These are phyloP conservation scores for Kitagawia praeruptora DNA, from an alignment of 129 eudicot genomes.

Conservation along the genomic window DNA sequence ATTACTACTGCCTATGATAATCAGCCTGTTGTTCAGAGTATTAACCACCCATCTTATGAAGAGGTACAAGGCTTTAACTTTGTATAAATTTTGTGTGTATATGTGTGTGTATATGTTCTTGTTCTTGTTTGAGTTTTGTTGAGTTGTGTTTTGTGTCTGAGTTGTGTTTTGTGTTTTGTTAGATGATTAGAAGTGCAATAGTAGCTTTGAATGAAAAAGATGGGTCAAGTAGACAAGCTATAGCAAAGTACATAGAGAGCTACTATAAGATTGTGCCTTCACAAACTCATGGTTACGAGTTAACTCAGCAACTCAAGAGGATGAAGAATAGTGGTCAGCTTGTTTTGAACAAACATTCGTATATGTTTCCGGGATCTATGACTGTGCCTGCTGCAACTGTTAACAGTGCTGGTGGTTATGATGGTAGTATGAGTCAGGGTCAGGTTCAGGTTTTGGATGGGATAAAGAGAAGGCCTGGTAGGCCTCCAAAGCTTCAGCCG, in stretches of 20 bases:
- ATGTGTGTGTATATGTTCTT: neutral
- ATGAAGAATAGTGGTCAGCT: conserved; percentile 55
- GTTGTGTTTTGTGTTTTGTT: neutral
- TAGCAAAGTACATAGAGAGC: conserved; percentile 54
- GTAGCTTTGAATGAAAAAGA: conserved; percentile 47
- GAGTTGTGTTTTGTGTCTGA: neutral
- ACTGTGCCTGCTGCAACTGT: conserved; percentile 17
- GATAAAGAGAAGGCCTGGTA: conserved; percentile 36
- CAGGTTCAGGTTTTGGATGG: conserved; percentile 10
- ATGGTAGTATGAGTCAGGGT: neutral
- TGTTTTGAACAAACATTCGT: conserved; percentile 66
- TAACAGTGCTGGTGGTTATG: neutral
- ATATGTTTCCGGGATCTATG: conserved; percentile 52
- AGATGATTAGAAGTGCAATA: conserved; percentile 80
- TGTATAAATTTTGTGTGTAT: neutral
- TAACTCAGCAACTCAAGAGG: conserved; percentile 63
- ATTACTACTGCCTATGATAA: neutral
- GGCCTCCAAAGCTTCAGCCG: conserved; percentile 44
- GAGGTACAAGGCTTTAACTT: conserved; percentile 24
- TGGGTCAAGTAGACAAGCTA: conserved; percentile 82
- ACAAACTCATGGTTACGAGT: conserved; percentile 33
- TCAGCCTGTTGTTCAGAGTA: neutral
- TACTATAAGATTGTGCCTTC: conserved; percentile 37
- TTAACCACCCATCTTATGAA: conserved; percentile 44
- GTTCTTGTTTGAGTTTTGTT: neutral